Conservation (phyloP, 495 filamentous ascomycete species). For the Daldinia caldariorum region DNA sequence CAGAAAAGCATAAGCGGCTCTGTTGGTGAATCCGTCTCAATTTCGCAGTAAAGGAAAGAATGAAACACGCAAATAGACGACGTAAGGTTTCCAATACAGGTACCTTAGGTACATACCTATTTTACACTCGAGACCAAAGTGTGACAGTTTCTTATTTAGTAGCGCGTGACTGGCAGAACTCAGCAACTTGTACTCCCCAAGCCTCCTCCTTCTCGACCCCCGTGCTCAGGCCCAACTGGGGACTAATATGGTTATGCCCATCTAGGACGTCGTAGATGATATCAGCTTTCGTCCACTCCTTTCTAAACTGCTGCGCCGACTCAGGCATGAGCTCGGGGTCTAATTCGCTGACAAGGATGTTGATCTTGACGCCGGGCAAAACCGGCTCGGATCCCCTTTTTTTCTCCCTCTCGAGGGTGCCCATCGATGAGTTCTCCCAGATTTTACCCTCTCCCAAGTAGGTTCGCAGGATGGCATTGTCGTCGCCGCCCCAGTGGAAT, state of each 20-base stretch:
- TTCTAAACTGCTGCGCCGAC: constrained; percentile 47
- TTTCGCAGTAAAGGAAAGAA: no score
- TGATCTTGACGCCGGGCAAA: constrained; percentile 43
- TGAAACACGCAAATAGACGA: no score
- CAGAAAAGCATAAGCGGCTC: no score
- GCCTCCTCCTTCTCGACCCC: constrained; percentile 54
- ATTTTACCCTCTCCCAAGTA: constrained; percentile 49
- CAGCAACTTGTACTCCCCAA: constrained; percentile 52
- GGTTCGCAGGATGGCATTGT: constrained; percentile 37
- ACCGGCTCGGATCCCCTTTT: constrained; percentile 37
- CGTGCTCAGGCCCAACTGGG: constrained; percentile 48
- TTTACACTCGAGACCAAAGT: neutral
- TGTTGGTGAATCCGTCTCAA: no score
- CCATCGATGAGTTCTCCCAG: constrained; percentile 43
- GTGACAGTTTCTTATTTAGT: constrained; percentile 13
- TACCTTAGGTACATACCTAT: neutral
- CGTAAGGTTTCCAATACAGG: no score
- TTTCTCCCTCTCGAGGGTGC: constrained; percentile 45
- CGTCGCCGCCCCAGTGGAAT: constrained; percentile 47
- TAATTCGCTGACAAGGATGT: constrained; percentile 50
- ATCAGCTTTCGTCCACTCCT: constrained; percentile 45
- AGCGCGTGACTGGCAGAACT: constrained; percentile 39
- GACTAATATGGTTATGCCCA: constrained; percentile 59
- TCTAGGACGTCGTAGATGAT: constrained; percentile 46
- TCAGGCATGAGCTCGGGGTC: constrained; percentile 52